Base-by-base conservation (phyloP, 2,329 filamentous ascomycete genomes). In the Botrytis byssoidea region DNA sequence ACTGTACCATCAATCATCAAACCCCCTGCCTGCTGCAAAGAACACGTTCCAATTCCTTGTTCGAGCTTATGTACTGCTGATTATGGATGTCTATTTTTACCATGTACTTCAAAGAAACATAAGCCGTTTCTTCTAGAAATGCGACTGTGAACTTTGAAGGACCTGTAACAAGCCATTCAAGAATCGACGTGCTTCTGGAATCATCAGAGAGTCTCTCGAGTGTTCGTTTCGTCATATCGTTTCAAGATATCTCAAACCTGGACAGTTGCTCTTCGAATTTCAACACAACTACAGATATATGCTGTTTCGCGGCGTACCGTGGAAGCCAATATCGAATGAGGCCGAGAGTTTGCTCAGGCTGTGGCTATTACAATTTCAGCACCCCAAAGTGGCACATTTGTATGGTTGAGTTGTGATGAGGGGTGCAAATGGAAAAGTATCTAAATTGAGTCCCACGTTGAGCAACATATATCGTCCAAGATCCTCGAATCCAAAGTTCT, bases 31-130 rank as follows among this genome's bases (percentile, higher is more conserved):
- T 46, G 35, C 29, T 48, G 32, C 7, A 64, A 16, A 55, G n/a
- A 44, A 60, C n/a, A 55, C 7, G 9, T 66, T 10, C 63, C 63
- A 35, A 66, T 48, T 9, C 29, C 63, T 25, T 48, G 63, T 46
- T 55, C 35, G 35, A 67, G 65, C 65, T 67, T 67, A 67, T 55
- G 65, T 68, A 8, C 37, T 6, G 65, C 46, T 68, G 25, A 68
- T 16, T 68, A 20, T 40, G 14, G 44, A 57, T 40, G n/a, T 57
- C 48, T 68, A 57, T 68, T 57, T 68, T 68, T 68, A 68, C 18
- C 16, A 57, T 68, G 1, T 32, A 57, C 35, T n/a, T 25, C 14
- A 4, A 12, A 32, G 25, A 29, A 29, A 8, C 29, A 42, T 25
- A 68, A 68, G 32, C 9, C 25, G 3, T 57, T 57, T 57, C 6